These are phyloP conservation scores for Haematococcus lacustris DNA, from an alignment of 139 green algal genomes.

Conservation along the genomic window DNA sequence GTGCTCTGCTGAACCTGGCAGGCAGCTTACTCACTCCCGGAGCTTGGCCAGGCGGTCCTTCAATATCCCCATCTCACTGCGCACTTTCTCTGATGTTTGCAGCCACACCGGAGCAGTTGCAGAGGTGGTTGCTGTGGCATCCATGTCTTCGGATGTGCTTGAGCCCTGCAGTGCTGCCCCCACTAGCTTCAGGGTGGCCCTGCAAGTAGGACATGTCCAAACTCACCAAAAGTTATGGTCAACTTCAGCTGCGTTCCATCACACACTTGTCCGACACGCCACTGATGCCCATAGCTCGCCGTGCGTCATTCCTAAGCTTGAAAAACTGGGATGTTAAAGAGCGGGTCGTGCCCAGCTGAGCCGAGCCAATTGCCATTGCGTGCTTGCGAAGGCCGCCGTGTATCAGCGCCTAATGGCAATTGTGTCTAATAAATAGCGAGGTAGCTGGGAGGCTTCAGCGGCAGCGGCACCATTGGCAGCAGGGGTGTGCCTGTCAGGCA, in stretches of 20 bases:
- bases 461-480: too few species aligned
- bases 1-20: background rate
- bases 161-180: slow-evolving; percentile 32
- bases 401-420: too few species aligned
- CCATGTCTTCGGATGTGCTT: slow-evolving; percentile 29
- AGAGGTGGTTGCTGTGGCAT: slow-evolving; percentile 15
- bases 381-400: too few species aligned
- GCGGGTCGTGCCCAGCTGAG: slow-evolving; percentile 11
- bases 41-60: slow-evolving; percentile 47
- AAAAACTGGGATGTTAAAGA: slow-evolving; percentile 44
- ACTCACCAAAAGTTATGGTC: background rate
- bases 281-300: slow-evolving; percentile 12
- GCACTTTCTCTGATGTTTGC: slow-evolving; percentile 35
- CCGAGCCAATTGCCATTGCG: too few species aligned
- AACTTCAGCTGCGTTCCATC: background rate
- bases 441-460: too few species aligned
- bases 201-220: background rate
- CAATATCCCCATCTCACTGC: slow-evolving; percentile 37
- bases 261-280: background rate
- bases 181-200: slow-evolving; percentile 15
- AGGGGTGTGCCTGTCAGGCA: too few species aligned
- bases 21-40: slow-evolving; percentile 32
- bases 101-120: slow-evolving; percentile 36
- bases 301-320: slow-evolving; percentile 28
- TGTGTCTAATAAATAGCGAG: too few species aligned